A percentile compares a stretch with the other conserved stretches of the same genome.
These are phyloP conservation scores for Arthrobotrys musiformis DNA, from an alignment of 2,329 filamentous ascomycete genomes.

Conservation along the genomic window DNA sequence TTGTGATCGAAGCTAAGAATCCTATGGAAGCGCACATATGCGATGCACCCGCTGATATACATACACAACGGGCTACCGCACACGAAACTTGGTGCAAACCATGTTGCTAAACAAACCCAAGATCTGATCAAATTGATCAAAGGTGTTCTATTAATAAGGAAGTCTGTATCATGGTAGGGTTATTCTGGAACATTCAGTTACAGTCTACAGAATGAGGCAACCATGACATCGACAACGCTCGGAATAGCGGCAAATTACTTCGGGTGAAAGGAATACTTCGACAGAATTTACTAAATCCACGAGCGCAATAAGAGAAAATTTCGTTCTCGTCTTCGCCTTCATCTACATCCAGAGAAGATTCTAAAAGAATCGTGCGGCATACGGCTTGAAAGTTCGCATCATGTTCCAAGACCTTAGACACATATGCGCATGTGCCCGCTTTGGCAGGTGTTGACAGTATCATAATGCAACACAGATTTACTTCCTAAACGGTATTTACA, in stretches of 20 bases:
- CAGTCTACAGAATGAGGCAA: no score
- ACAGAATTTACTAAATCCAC: neutral
- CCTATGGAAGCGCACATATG: no score
- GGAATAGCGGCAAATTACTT: no score
- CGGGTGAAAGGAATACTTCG: no score
- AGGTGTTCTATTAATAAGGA: neutral
- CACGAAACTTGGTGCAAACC: neutral
- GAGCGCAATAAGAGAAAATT: neutral
- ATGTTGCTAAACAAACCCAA: neutral
- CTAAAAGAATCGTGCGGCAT: neutral
- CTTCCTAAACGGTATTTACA: conserved; percentile 15
- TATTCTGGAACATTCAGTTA: neutral
- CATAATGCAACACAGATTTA: conserved; percentile 3
- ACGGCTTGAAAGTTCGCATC: neutral
- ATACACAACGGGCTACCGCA: neutral
- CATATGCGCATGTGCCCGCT: neutral
- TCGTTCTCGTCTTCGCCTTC: neutral
- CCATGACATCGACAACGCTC: no score
- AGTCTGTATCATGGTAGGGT: neutral
- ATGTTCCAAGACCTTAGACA: neutral
- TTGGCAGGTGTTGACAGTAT: neutral
- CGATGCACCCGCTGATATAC: no score
- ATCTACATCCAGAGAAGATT: neutral
- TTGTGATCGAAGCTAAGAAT: no score
- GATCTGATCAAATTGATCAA: neutral